Conservation (phyloP, 2,329 filamentous ascomycete species). For the Cercospora sp. region DNA sequence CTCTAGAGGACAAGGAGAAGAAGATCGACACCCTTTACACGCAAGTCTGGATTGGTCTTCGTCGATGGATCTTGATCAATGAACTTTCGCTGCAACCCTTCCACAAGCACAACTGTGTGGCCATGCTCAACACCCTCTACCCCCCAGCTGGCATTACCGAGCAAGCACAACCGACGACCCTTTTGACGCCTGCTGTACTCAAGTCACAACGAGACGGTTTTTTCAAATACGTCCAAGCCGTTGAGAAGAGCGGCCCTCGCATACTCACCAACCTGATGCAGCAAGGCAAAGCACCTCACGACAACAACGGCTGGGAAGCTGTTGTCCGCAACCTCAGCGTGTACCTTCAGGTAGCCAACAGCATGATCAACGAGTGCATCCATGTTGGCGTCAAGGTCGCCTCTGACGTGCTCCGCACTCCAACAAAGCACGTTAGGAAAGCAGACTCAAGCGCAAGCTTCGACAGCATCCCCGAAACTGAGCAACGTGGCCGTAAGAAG, state of each 20-base stretch:
- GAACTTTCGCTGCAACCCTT: slow-evolving; percentile 63
- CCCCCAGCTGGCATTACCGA: slow-evolving; percentile 52
- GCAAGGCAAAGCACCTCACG: slow-evolving; percentile 53
- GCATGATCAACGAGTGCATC: slow-evolving; percentile 61
- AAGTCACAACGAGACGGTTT: slow-evolving; percentile 60
- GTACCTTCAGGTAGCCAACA: slow-evolving; percentile 60
- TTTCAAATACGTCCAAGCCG: slow-evolving; percentile 61
- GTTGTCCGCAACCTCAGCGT: slow-evolving; percentile 54
- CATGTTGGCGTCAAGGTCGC: slow-evolving; percentile 43
- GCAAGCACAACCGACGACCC: slow-evolving; percentile 49
- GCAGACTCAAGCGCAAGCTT: slow-evolving; percentile 67
- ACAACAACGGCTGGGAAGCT: slow-evolving; percentile 58
- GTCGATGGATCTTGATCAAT: slow-evolving; percentile 66
- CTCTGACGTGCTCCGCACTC: slow-evolving; percentile 15
- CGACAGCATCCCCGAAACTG: slow-evolving; percentile 36
- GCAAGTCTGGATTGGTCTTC: slow-evolving; percentile 60
- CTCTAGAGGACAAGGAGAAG: slow-evolving; percentile 48
- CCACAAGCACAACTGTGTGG: slow-evolving; percentile 65
- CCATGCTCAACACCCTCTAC: slow-evolving; percentile 67
- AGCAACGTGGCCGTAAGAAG: slow-evolving; percentile 18
- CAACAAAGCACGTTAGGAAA: slow-evolving; percentile 53
- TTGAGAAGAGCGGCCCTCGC: slow-evolving; percentile 57
- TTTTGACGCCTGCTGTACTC: slow-evolving; percentile 54
- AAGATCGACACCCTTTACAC: slow-evolving; percentile 59
- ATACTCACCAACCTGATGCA: slow-evolving; percentile 56